Evolutionary conservation across 805 yeast genomes (phyloP).

Genomic region (Zygosaccharomyces pseudorouxii): DNA sequence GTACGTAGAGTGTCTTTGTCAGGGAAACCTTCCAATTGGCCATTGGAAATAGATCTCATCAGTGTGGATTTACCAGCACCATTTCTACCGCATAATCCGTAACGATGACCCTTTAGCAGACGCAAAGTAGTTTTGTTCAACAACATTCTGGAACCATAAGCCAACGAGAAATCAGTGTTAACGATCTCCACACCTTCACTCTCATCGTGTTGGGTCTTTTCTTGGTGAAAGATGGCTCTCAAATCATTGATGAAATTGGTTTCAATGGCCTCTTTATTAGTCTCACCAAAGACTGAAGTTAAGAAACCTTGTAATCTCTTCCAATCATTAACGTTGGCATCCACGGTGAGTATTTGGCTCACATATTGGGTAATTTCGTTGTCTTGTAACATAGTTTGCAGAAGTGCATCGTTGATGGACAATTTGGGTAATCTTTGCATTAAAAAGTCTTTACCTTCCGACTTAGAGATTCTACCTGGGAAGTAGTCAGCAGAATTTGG

Average conservation of each 20-base stretch:
- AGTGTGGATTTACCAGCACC: slow-evolving; percentile 99
- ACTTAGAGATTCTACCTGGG: slow-evolving; percentile 64
- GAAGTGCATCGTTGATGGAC: background rate
- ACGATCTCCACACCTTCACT: slow-evolving; percentile 87
- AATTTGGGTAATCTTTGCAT: slow-evolving; percentile 21
- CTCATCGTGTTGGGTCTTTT: slow-evolving; percentile 46
- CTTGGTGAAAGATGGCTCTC: slow-evolving; percentile 49
- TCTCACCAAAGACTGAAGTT: slow-evolving; percentile 36
- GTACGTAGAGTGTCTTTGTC: slow-evolving; percentile 80
- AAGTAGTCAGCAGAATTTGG: slow-evolving; percentile 48
- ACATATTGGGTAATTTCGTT: slow-evolving; percentile 45
- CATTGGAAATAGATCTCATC: slow-evolving; percentile 95
- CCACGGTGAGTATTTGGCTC: slow-evolving; percentile 49
- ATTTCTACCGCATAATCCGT: slow-evolving; percentile 96
- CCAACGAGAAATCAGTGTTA: slow-evolving; percentile 90
- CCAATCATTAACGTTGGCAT: slow-evolving; percentile 73
- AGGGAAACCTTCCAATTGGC: slow-evolving; percentile 97
- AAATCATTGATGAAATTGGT: slow-evolving; percentile 44
- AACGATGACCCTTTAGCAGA: slow-evolving; percentile 89
- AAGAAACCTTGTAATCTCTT: slow-evolving; percentile 55
- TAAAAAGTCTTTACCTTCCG: slow-evolving; percentile 48
- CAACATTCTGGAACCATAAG: slow-evolving; percentile 96
- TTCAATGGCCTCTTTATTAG: slow-evolving; percentile 36
- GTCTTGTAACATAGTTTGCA: slow-evolving; percentile 29
- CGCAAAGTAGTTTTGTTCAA: slow-evolving; percentile 87